Percentiles rank a stretch among this genome's conserved stretches.
Conservation (phyloP, 2,329 filamentous ascomycete genomes). For the Leptographium radiaticola region DNA sequence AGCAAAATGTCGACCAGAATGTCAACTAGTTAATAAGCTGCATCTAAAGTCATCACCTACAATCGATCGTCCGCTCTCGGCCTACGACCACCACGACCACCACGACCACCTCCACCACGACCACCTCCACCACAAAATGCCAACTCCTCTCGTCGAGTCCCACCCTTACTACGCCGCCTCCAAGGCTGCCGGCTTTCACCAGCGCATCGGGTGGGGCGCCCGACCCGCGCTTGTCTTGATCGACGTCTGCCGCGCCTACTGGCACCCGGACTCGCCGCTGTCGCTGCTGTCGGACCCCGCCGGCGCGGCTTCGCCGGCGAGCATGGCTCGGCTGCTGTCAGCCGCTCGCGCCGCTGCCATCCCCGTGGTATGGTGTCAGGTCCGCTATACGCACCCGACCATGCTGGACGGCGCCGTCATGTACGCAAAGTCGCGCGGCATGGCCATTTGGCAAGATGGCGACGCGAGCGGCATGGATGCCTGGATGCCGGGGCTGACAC, state of each 20-base stretch:
- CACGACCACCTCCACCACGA: neutral
- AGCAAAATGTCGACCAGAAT: too few relatives aligned
- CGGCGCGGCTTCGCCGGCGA: conserved; percentile 20
- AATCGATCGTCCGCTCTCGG: neutral
- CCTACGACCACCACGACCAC: neutral
- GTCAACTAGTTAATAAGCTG: too few relatives aligned
- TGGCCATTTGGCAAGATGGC: conserved; percentile 27
- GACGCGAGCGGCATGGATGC: conserved; percentile 24
- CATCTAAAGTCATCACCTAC: too few relatives aligned
- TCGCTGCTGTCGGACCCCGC: conserved; percentile 22
- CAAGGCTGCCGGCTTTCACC: conserved; percentile 11
- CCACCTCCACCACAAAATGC: conserved; percentile 1
- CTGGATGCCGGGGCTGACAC: conserved; percentile 18
- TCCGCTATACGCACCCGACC: conserved; percentile 26
- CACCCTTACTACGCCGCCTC: conserved; percentile 13
- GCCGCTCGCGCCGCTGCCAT: conserved; percentile 22
- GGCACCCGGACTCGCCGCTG: conserved; percentile 27
- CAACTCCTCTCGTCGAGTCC: conserved; percentile 2
- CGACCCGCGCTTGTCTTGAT: conserved; percentile 29
- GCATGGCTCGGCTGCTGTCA: conserved; percentile 25
- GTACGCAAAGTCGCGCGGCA: conserved; percentile 25
- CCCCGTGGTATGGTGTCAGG: conserved; percentile 29
- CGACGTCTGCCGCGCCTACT: conserved; percentile 34
- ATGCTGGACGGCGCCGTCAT: conserved; percentile 31
- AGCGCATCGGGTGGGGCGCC: conserved; percentile 27